These are phyloP conservation scores for Begonia masoniana DNA, from an alignment of 306 rosid species.

Conservation along the genomic window DNA sequence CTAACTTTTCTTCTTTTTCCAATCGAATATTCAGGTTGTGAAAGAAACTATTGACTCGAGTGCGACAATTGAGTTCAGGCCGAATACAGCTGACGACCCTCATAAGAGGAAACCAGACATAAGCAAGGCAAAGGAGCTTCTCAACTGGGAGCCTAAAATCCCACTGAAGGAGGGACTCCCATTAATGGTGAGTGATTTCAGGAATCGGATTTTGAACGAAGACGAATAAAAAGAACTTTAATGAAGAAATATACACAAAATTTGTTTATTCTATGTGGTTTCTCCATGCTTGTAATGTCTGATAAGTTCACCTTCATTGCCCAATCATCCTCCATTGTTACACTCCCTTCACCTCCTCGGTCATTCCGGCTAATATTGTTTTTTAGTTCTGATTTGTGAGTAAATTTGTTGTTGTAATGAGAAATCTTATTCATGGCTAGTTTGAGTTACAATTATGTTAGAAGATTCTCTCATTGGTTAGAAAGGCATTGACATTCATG, in stretches of 20 bases:
- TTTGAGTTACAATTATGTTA: too few species aligned
- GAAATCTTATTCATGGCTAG: too few species aligned
- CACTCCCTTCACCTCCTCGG: too few species aligned
- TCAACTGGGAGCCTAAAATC: constrained; percentile 89
- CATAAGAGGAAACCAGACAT: constrained; percentile 98
- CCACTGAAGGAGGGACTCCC: constrained; percentile 87
- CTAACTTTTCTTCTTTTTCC: constrained; percentile 3
- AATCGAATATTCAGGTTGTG: constrained; percentile 54
- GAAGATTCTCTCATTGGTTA: too few species aligned
- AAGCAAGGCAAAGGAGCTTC: constrained; percentile 77
- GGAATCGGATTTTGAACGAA: constrained; percentile 85
- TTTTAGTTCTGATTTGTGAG: too few species aligned
- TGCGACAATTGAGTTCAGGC: constrained; percentile 71
- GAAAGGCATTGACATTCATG: too few species aligned
- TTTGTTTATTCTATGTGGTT: too few species aligned
- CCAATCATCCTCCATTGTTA: too few species aligned
- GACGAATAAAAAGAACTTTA: constrained; percentile 69
- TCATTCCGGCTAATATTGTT: too few species aligned
- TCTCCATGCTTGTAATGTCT: too few species aligned
- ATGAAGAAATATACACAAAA: constrained; percentile 6
- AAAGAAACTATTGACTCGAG: constrained; percentile 89
- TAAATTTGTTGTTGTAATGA: too few species aligned
- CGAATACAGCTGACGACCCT: constrained; percentile 97
- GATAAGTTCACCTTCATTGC: too few species aligned
- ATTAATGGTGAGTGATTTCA: constrained; percentile 94